phyloP scores from a whole-genome alignment of 2,329 filamentous ascomycete genomes.

The Aspergillus tanneri region DNA sequence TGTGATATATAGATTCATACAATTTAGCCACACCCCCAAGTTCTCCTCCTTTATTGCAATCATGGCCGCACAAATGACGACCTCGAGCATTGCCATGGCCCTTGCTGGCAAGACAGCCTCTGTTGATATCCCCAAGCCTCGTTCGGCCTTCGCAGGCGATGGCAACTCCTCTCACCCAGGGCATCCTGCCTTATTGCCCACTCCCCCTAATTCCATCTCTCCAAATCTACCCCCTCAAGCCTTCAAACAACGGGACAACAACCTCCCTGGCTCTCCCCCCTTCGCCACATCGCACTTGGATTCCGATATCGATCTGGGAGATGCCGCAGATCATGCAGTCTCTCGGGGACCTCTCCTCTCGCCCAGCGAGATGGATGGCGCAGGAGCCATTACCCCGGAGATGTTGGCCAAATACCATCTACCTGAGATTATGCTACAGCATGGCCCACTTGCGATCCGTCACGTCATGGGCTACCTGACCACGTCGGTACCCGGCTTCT shows the following conservation, averaged over 20 bases:
- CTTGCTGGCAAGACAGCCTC: conserved; percentile 52
- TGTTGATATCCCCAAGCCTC: conserved; percentile 50
- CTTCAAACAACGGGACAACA: conserved; percentile 62
- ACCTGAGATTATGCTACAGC: conserved; percentile 81
- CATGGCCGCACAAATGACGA: conserved; percentile 45
- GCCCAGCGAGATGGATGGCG: conserved; percentile 63
- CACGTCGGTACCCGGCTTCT: conserved; percentile 88
- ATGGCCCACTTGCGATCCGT: conserved; percentile 89
- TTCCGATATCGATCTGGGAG: conserved; percentile 83
- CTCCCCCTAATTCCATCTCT: conserved; percentile 93
- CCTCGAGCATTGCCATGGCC: conserved; percentile 51
- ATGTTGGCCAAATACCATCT: conserved; percentile 88
- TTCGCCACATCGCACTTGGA: conserved; percentile 60
- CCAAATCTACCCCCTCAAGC: conserved; percentile 80
- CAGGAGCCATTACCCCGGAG: conserved; percentile 77
- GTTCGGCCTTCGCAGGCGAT: conserved; percentile 33
- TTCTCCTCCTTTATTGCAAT: conserved; percentile 20
- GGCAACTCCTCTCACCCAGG: conserved; percentile 35
- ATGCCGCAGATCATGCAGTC: conserved; percentile 57
- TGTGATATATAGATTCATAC: conserved; percentile 12
- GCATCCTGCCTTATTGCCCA: conserved; percentile 63
- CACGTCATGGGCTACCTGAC: conserved; percentile 95
- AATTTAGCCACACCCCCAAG: conserved; percentile 19
- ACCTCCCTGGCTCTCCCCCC: conserved; percentile 41
- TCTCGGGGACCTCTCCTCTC: conserved; percentile 46